Conservation (phyloP, 345 rosid genomes). For the Sisymbrium irio region DNA sequence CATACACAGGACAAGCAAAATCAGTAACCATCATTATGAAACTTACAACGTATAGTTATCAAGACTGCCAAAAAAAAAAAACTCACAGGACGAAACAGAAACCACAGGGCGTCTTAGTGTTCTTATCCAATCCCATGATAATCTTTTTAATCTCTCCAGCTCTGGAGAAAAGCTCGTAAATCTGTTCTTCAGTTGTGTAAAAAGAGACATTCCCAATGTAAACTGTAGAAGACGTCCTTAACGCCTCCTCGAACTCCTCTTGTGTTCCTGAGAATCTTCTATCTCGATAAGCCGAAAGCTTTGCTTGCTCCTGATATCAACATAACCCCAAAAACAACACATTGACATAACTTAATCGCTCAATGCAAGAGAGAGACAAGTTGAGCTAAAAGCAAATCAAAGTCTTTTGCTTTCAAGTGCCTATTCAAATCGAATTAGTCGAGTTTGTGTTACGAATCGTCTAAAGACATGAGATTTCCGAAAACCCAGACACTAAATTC, state of each 20-base stretch:
- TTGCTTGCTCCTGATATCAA: conserved; percentile 57
- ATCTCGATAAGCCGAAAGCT: conserved; percentile 86
- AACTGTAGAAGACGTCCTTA: conserved; percentile 62
- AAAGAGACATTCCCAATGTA: conserved; percentile 95
- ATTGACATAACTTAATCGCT: background rate
- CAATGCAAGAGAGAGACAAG: too few species aligned
- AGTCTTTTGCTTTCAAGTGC: background rate
- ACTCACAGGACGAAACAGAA: conserved; percentile 87
- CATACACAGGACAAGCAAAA: background rate
- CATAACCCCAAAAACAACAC: background rate
- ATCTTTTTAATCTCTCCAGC: conserved; percentile 97
- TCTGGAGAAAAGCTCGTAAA: conserved; percentile 90
- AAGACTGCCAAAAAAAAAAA: background rate
- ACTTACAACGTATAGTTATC: background rate
- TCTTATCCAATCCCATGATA: conserved; percentile 97
- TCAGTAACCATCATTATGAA: background rate
- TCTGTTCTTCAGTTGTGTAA: conserved; percentile 96
- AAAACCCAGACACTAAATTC: background rate
- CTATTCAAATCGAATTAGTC: background rate
- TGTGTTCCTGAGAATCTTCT: conserved; percentile 77
- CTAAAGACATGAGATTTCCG: background rate
- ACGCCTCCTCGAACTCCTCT: conserved; percentile 84
- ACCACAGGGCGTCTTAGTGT: conserved; percentile 94
- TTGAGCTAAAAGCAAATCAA: background rate
- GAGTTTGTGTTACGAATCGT: background rate